These are phyloP conservation scores for Ceratocystis huliohia DNA, from an alignment of 2,329 filamentous ascomycete species.

Conservation along the genomic window DNA sequence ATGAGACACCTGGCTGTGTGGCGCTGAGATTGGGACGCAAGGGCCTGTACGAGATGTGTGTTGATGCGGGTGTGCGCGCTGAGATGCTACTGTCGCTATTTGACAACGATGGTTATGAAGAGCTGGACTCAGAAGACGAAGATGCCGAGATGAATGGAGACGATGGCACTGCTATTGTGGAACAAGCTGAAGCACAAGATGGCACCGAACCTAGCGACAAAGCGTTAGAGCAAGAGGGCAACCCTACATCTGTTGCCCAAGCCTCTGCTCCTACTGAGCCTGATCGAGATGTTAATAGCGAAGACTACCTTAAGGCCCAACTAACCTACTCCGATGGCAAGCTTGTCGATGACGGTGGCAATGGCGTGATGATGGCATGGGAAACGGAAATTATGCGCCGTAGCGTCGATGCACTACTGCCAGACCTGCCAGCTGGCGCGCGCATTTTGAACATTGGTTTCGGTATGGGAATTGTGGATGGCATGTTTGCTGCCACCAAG, in stretches of 20 bases:
- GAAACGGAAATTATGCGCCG: conserved; percentile 75
- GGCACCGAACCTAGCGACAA: conserved; percentile 26
- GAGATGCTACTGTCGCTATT: conserved; percentile 75
- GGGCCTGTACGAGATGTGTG: conserved; percentile 66
- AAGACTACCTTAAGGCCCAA: conserved; percentile 54
- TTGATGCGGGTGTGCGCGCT: conserved; percentile 80
- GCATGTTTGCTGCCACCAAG: conserved; percentile 54
- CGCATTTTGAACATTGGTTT: conserved; percentile 77
- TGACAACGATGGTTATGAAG: conserved; percentile 57
- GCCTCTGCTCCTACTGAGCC: conserved; percentile 30
- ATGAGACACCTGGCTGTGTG: conserved; percentile 85
- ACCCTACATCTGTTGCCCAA: conserved; percentile 28
- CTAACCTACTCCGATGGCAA: conserved; percentile 53
- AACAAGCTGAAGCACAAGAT: conserved; percentile 24
- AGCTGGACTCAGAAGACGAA: conserved; percentile 46
- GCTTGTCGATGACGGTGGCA: conserved; percentile 60
- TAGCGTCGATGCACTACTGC: conserved; percentile 55
- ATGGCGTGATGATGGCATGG: conserved; percentile 92
- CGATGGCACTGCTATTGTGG: conserved; percentile 27
- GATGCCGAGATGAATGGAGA: conserved; percentile 32
- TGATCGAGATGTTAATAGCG: conserved; percentile 43
- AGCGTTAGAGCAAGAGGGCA: conserved; percentile 23
- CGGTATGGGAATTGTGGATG: conserved; percentile 81
- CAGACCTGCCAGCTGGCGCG: conserved; percentile 37
- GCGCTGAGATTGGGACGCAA: conserved; percentile 56